Conservation (phyloP, 495 filamentous ascomycete genomes). For the Recurvomyces mirabilis region DNA sequence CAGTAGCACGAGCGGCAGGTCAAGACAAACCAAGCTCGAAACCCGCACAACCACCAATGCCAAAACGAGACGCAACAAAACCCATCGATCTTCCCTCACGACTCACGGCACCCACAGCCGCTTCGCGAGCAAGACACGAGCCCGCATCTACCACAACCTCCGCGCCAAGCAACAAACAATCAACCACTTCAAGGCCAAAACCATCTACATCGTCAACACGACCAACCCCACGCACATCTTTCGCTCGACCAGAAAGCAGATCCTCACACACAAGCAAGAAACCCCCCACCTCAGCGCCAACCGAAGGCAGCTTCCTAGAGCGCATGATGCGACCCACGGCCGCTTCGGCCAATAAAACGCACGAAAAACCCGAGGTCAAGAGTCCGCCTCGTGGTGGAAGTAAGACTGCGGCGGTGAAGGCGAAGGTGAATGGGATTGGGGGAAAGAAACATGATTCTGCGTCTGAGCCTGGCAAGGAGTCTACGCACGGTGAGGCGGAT, state of each 20-base stretch:
- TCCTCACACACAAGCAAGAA: conserved; percentile 32
- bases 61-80: conserved; percentile 30
- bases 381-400: not conserved
- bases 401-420: not conserved
- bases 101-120: conserved; percentile 32
- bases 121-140: conserved; percentile 30
- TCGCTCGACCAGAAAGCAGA: conserved; percentile 26
- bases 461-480: not conserved
- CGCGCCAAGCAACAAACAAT: conserved; percentile 16
- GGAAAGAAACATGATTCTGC: not conserved
- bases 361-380: conserved; percentile 44
- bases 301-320: conserved; percentile 73
- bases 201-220: conserved; percentile 9
- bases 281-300: conserved; percentile 10
- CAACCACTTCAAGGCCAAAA: conserved; percentile 20
- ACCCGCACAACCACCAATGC: conserved; percentile 17
- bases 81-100: conserved; percentile 31
- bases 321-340: conserved; percentile 90
- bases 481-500: not conserved
- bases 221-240: conserved; percentile 18
- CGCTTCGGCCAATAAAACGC: conserved; percentile 62
- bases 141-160: conserved; percentile 2
- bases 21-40: conserved; percentile 9
- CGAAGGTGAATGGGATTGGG: not conserved
- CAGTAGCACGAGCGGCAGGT: conserved; percentile 15